Base-by-base conservation (phyloP, 1,284 basidiomycete species). In the Peniophora sp. region DNA sequence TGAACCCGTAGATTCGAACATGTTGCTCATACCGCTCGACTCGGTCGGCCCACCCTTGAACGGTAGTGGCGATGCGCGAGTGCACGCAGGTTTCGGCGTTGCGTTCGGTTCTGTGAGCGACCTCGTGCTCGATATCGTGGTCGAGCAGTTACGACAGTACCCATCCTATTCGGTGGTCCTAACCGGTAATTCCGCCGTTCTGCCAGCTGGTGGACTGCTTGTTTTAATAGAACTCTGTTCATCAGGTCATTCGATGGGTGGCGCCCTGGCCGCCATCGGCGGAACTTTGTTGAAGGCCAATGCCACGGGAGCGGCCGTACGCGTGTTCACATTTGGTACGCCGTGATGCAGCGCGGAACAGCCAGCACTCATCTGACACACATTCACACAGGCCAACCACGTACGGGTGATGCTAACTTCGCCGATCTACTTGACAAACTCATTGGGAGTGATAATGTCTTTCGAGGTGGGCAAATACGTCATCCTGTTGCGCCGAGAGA, bases 221-320 rank as follows among this genome's bases (percentile, higher is more conserved):
- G 34, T 20, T 22, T 24, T 11, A 48, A n/a, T 10, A n/a, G 34
- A n/a, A 5, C 9, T n/a, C 15, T n/a, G 8, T 41, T 15, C 18
- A 8, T 11, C 14, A 58, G 62, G 62, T 11, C 62, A 63, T 49
- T 63, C 62, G 5, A 32, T 63, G 42, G 62, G 62, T 1, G 62
- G 62, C 11, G 47, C 62, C 2, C 48, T 63, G 3, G 58, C 61
- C 6, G 52, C 60, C 8, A 24, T 63, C 3, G 59, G 55, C 6
- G 54, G 59, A 3, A 35, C 62, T 11, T 53, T 59, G 0, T 9
- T 63, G 18, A 56, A 55, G 48, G 46, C 50, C 5, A 41, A 54
- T 6, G 52, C 49, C 42, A 46, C 53, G 15, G 22, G 17, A 0
- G 44, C 42, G 17, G 15, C 6, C 11, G 46, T 57, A 14, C 56